Conservation (phyloP, 257 asterid species). For the Rubia yunnanensis region DNA sequence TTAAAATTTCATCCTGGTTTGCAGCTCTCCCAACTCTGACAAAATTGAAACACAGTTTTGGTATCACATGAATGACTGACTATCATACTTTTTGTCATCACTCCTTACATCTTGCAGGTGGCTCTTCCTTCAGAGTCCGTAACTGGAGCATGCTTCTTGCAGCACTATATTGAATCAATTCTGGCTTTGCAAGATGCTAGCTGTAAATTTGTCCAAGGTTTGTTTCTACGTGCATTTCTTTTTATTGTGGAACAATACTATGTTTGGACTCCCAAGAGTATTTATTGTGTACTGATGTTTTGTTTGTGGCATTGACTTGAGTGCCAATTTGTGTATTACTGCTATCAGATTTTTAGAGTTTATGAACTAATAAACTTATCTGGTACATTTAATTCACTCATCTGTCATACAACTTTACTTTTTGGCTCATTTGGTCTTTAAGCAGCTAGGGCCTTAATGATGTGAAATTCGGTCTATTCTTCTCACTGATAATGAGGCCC, state of each 20-base stretch:
- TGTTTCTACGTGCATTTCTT: constrained; percentile 9
- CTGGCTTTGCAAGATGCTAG: constrained; percentile 91
- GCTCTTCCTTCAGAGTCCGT: constrained; percentile 84
- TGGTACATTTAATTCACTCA: neutral
- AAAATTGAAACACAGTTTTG: neutral
- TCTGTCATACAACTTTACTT: neutral
- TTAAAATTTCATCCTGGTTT: neutral
- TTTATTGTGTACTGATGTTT: neutral
- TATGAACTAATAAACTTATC: neutral
- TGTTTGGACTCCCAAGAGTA: neutral
- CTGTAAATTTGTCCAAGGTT: constrained; percentile 64
- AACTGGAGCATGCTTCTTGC: constrained; percentile 83
- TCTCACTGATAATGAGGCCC: constrained; percentile 81
- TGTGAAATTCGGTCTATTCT: neutral
- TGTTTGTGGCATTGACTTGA: neutral
- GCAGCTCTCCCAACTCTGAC: neutral
- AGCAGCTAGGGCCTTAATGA: neutral
- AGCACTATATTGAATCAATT: constrained; percentile 81
- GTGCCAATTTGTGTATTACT: neutral
- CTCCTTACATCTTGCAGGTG: constrained; percentile 47
- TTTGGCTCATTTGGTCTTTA: neutral
- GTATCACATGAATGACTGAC: neutral
- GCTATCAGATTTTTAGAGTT: neutral
- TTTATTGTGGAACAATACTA: neutral
- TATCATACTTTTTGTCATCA: constrained; percentile 18